Evolutionary conservation across 2,329 filamentous ascomycete genomes (phyloP).

Genomic region (Epichloe brachyelytri): DNA sequence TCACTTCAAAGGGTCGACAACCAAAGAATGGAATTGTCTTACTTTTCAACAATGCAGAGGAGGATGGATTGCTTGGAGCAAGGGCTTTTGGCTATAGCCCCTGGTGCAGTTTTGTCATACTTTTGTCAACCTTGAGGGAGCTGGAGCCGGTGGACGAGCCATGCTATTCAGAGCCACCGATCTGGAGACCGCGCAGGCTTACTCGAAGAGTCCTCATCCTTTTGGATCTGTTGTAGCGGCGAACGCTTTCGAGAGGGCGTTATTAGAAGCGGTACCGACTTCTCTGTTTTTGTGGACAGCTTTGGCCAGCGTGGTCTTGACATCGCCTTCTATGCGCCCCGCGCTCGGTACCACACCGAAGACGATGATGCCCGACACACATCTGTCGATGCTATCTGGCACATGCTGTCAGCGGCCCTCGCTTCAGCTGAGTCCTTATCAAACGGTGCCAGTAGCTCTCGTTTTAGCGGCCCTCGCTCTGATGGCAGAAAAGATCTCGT

Average conservation of each 20-base stretch:
- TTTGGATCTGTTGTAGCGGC: slow-evolving; percentile 73
- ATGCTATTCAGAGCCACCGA: slow-evolving; percentile 83
- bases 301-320: slow-evolving; percentile 81
- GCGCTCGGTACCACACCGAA: slow-evolving; percentile 79
- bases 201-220: slow-evolving; percentile 57
- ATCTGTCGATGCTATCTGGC: slow-evolving; percentile 62
- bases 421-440: slow-evolving; percentile 62
- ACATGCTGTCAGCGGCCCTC: slow-evolving; percentile 82
- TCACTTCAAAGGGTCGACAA: slow-evolving; percentile 56
- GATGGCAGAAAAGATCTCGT: slow-evolving; percentile 47
- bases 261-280: slow-evolving; percentile 81
- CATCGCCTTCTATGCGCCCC: slow-evolving; percentile 78
- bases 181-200: slow-evolving; percentile 70
- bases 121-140: slow-evolving; percentile 90
- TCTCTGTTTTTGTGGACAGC: slow-evolving; percentile 64
- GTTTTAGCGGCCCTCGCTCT: slow-evolving; percentile 48
- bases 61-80: slow-evolving; percentile 83
- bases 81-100: slow-evolving; percentile 75
- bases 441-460: slow-evolving; percentile 45
- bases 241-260: slow-evolving; percentile 74
- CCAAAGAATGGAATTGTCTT: slow-evolving; percentile 72
- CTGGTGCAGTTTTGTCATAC: slow-evolving; percentile 69
- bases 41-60: slow-evolving; percentile 90
- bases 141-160: slow-evolving; percentile 80
- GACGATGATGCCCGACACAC: slow-evolving; percentile 78